phyloP scores from a whole-genome alignment of 1,139 yeast genomes.

The Debaryomyces subglobosus region DNA sequence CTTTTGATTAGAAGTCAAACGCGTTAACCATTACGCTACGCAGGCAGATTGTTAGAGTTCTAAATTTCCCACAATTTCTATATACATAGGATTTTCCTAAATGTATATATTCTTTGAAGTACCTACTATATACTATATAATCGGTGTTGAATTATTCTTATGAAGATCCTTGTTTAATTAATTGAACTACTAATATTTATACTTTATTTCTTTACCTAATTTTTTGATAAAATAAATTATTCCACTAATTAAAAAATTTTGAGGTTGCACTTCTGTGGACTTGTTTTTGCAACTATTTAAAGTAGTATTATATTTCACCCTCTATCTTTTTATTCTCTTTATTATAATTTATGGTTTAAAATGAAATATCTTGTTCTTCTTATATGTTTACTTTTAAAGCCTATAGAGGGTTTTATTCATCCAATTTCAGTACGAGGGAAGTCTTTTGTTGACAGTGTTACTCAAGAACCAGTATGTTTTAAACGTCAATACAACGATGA shows the following conservation, averaged over 20 bases:
- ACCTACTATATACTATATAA: no score
- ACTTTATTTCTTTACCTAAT: not conserved
- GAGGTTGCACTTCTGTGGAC: constrained; percentile 7
- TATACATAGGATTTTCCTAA: not conserved
- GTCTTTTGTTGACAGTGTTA: constrained; percentile 76
- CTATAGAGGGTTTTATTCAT: constrained; percentile 40
- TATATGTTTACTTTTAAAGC: not conserved
- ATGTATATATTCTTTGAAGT: not conserved
- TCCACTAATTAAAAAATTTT: not conserved
- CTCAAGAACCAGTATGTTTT: constrained; percentile 67
- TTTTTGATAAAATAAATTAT: not conserved
- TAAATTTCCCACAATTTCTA: not conserved
- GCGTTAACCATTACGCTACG: constrained; percentile 23
- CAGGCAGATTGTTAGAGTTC: constrained; percentile 19
- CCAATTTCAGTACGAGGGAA: constrained; percentile 68
- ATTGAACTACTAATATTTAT: no score
- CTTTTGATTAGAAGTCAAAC: constrained; percentile 22
- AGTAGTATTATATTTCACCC: not conserved
- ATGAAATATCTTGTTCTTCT: not conserved
- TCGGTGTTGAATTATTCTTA: no score
- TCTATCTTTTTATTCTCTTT: not conserved
- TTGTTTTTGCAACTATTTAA: constrained; percentile 7
- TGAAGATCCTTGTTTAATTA: no score
- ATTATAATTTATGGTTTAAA: not conserved
- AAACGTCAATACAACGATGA: not conserved